A percentile compares a stretch with the other conserved stretches of the same genome.
phyloP scores from a whole-genome alignment of 805 yeast genomes.

The Yamadazyma tumulicola region DNA sequence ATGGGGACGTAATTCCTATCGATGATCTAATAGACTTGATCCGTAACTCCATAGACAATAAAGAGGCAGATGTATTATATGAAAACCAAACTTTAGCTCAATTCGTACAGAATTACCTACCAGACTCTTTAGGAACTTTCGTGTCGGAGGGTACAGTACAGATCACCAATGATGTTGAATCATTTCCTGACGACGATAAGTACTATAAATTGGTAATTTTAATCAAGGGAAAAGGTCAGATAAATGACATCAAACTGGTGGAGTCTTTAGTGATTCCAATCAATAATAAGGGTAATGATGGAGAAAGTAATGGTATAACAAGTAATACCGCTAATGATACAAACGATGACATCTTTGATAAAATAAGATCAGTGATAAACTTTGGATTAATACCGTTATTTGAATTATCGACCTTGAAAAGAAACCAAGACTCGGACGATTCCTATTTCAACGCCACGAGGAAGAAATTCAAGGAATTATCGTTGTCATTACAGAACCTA shows the following conservation, averaged over 20 bases:
- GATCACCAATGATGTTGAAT: slow-evolving; percentile 7
- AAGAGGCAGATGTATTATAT: neutral
- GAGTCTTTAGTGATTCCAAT: slow-evolving; percentile 9
- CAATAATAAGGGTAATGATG: neutral
- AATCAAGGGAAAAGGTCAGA: slow-evolving; percentile 40
- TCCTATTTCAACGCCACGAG: slow-evolving; percentile 38
- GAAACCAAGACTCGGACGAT: slow-evolving; percentile 24
- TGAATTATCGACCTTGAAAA: slow-evolving; percentile 37
- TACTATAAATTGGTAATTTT: slow-evolving; percentile 23
- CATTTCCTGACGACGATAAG: neutral
- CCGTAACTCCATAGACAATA: neutral
- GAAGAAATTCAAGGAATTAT: slow-evolving; percentile 65
- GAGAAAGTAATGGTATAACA: neutral
- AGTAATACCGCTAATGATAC: too few relatives aligned
- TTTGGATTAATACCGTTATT: slow-evolving; percentile 70
- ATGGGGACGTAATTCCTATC: slow-evolving; percentile 5
- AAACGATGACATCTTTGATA: slow-evolving; percentile 39
- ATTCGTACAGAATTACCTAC: slow-evolving; percentile 2
- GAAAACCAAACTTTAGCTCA: slow-evolving; percentile 1
- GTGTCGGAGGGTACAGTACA: neutral
- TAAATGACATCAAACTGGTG: slow-evolving; percentile 13
- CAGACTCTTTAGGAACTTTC: slow-evolving; percentile 6
- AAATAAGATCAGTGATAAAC: slow-evolving; percentile 55
- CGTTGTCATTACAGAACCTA: slow-evolving; percentile 61
- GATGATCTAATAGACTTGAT: slow-evolving; percentile 3